Evolutionary conservation across 75 land plant species (phyloP).

Genomic region (Gnetum montanum): DNA sequence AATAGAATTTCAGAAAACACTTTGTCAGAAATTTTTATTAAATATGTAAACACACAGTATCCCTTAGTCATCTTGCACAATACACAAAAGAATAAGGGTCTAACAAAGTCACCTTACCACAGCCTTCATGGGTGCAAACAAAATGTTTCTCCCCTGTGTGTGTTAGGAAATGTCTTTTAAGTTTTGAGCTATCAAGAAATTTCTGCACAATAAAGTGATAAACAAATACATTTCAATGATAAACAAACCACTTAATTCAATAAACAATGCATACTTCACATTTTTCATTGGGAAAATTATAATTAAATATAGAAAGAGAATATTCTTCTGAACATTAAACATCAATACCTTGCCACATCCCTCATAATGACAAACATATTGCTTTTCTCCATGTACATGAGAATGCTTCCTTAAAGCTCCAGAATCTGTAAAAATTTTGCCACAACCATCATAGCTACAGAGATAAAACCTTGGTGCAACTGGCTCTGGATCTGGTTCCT

Average conservation of each 20-base stretch:
- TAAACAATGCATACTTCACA: not conserved
- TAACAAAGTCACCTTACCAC: slow-evolving; percentile 73
- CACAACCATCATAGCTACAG: slow-evolving; percentile 94
- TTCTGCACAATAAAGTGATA: slow-evolving; percentile 72
- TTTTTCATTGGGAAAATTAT: not conserved
- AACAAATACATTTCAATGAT: not conserved
- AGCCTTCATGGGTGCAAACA: slow-evolving; percentile 87
- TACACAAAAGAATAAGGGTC: slow-evolving; percentile 1
- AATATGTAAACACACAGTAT: too few species aligned
- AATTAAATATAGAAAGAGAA: not conserved
- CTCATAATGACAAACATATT: slow-evolving; percentile 76
- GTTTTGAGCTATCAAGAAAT: slow-evolving; percentile 94
- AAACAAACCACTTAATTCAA: slow-evolving; percentile 1
- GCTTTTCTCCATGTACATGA: slow-evolving; percentile 90
- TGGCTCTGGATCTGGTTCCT: slow-evolving; percentile 66
- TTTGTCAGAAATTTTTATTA: too few species aligned
- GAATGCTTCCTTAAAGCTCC: slow-evolving; percentile 76
- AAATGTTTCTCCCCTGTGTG: slow-evolving; percentile 92
- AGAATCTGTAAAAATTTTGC: slow-evolving; percentile 75
- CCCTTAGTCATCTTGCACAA: too few species aligned
- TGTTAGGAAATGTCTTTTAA: slow-evolving; percentile 85
- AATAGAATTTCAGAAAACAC: too few species aligned
- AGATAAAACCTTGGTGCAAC: slow-evolving; percentile 71
- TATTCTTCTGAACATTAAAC: too few species aligned
- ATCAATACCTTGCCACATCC: slow-evolving; percentile 82